Evolutionary conservation across 495 filamentous ascomycete genomes (phyloP), one percentile per base, ranked within the genome.

Genomic region (Penicillium simplicissimum): DNA sequence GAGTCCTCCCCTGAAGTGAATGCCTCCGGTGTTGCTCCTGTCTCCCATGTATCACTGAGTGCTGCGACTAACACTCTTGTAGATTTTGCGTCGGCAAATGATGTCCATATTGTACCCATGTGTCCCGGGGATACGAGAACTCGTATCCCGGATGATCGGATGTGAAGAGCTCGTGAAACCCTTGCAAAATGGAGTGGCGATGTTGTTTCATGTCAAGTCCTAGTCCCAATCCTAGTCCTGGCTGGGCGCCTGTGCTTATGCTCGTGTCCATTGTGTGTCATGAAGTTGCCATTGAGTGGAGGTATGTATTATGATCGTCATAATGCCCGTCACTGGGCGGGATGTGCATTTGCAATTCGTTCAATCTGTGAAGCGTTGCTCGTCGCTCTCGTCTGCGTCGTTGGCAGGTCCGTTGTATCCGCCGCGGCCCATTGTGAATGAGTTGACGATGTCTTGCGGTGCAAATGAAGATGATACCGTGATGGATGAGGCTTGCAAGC

Each of bases 71-170:
- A 81, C 58, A 51, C 40, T 51, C 36, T 59, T 67, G 37, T 61
- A 84, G 79, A 63, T 90, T 89, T 71, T 90, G 88, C 63, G 87
- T 90, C n/a, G 88, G 88, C 37, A 90, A 90, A 67, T 90, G 67
- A 81, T 52, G 65, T 43, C 17, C 33, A 36, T 45, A 15, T 3
- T 21, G 51, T 53, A 21, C 13, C 23, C 23, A 36, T 55, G 21
- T 23, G 11, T 38, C 35, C 11, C 15, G 53, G 33, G 35, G 34
- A 55, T 38, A 40, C 37, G 53, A 55, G 53, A 55, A 15, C 36
- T 35, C 25, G 35, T 38, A 33, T 21, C 17, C 25, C 8, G 40
- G 31, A 43, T 25, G 15, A 52, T 47, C 51, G 67, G 68, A 34
- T 33, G 48, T 11, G 14, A 52, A n/a, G 55, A 34, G 52, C 43